These are phyloP conservation scores for Naganishia randhawae DNA, from an alignment of 768 basidiomycete species.

Conservation along the genomic window DNA sequence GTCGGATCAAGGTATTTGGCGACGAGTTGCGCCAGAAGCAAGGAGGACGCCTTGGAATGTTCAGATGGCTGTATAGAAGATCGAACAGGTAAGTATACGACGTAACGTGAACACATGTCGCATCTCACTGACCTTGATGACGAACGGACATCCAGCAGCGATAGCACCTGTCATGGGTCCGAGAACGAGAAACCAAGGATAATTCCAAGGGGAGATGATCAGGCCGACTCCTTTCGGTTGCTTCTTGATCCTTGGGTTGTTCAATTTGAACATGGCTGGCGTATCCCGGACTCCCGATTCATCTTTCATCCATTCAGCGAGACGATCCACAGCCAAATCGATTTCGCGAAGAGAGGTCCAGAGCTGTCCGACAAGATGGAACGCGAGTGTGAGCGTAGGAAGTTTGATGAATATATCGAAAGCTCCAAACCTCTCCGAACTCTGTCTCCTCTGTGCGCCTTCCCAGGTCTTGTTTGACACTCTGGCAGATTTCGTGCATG, in stretches of 20 bases:
- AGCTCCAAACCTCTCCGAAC: slow-evolving; percentile 42
- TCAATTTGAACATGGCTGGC: slow-evolving; percentile 40
- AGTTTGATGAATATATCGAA: neutral
- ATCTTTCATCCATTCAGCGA: slow-evolving; percentile 47
- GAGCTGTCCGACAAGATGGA: slow-evolving; percentile 3
- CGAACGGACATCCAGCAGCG: slow-evolving; percentile 49
- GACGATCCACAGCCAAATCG: slow-evolving; percentile 40
- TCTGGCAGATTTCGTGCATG: slow-evolving; percentile 36
- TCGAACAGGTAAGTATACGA: neutral
- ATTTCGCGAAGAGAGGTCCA: slow-evolving; percentile 40
- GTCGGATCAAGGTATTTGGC: slow-evolving; percentile 45
- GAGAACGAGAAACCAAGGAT: slow-evolving; percentile 44
- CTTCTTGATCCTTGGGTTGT: slow-evolving; percentile 43
- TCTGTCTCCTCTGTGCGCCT: slow-evolving; percentile 36
- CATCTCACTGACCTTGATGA: slow-evolving; percentile 43
- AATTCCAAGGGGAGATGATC: slow-evolving; percentile 42
- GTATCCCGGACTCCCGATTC: slow-evolving; percentile 42
- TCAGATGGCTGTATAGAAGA: slow-evolving; percentile 43
- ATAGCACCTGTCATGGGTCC: slow-evolving; percentile 46
- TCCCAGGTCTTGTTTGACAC: slow-evolving; percentile 44
- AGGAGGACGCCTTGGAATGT: slow-evolving; percentile 39
- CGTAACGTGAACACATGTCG: neutral
- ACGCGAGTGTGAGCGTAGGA: neutral
- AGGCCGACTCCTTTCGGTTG: slow-evolving; percentile 48
- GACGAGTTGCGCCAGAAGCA: slow-evolving; percentile 40